phyloP scores from a whole-genome alignment of 1,284 basidiomycete genomes.

The Ustilago esculenta region DNA sequence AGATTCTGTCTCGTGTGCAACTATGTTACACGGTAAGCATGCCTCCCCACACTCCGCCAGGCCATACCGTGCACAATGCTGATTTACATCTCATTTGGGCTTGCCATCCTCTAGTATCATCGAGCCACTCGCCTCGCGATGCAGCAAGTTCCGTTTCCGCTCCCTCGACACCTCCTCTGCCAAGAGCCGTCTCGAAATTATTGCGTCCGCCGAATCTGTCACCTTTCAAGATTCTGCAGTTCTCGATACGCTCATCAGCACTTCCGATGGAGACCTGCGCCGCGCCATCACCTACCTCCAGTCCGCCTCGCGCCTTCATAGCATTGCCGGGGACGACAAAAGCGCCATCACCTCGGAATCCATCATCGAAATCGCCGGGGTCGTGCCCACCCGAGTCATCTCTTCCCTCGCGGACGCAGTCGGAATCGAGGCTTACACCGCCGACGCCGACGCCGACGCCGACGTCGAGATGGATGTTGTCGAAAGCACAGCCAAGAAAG shows the following conservation, averaged over 20 bases:
- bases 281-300: conserved; percentile 99
- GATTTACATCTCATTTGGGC: conserved; percentile 70
- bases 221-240: conserved; percentile 56
- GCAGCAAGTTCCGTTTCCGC: conserved; percentile 98
- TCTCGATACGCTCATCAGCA: conserved; percentile 77
- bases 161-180: conserved; percentile 84
- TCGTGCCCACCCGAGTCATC: conserved; percentile 83
- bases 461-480: conserved; percentile 72
- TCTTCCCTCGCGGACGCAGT: conserved; percentile 76
- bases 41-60: no score
- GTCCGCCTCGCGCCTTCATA: conserved; percentile 82
- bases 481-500: conserved; percentile 39
- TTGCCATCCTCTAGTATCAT: conserved; percentile 79
- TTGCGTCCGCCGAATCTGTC: conserved; percentile 75
- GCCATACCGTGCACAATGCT: no score
- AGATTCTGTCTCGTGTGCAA: conserved; percentile 99
- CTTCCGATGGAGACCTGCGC: conserved; percentile 91
- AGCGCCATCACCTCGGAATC: conserved; percentile 57
- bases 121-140: conserved; percentile 96
- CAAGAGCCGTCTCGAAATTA: conserved; percentile 79
- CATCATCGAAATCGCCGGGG: conserved; percentile 96
- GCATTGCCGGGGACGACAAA: conserved; percentile 26
- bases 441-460: conserved; percentile 64
- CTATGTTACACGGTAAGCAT: conserved; percentile 82
- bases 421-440: conserved; percentile 73